Percentiles rank a stretch among this genome's conserved stretches.
Evolutionary conservation across 768 basidiomycete species (phyloP).

Genomic region (Boletellus sp.): DNA sequence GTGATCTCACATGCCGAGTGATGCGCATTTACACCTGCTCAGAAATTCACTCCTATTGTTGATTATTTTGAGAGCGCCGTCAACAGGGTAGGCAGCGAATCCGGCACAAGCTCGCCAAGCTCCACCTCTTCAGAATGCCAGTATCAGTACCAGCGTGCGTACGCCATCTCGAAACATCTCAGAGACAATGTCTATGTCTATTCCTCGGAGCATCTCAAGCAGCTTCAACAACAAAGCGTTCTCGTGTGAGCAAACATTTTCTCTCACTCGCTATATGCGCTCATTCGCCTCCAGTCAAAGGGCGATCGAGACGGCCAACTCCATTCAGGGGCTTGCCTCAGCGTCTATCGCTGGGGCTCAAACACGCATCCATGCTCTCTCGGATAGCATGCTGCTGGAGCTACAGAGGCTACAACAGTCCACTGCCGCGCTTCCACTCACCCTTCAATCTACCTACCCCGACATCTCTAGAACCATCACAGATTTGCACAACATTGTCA

Average conservation of each 20-base stretch:
- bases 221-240: slow-evolving; percentile 61
- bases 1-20: slow-evolving; percentile 15
- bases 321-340: slow-evolving; percentile 57
- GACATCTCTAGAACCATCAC: slow-evolving; percentile 50
- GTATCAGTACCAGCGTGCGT: slow-evolving; percentile 77
- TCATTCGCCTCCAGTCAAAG: slow-evolving; percentile 47
- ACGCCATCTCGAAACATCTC: slow-evolving; percentile 60
- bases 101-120: slow-evolving; percentile 43
- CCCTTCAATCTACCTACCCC: slow-evolving; percentile 55
- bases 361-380: slow-evolving; percentile 53
- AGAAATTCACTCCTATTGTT: slow-evolving; percentile 74
- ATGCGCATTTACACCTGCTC: slow-evolving; percentile 10
- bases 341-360: slow-evolving; percentile 54
- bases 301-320: slow-evolving; percentile 63
- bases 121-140: slow-evolving; percentile 52
- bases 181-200: slow-evolving; percentile 60
- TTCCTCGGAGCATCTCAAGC: slow-evolving; percentile 68
- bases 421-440: slow-evolving; percentile 53
- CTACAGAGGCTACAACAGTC: slow-evolving; percentile 64
- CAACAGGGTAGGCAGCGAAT: slow-evolving; percentile 43
- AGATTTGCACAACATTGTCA: slow-evolving; percentile 53
- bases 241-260: slow-evolving; percentile 49
- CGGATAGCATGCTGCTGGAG: slow-evolving; percentile 63
- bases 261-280: slow-evolving; percentile 1
- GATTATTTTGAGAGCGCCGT: slow-evolving; percentile 65